Conservation (phyloP, 495 filamentous ascomycete species). For the Cercophora sp. region DNA sequence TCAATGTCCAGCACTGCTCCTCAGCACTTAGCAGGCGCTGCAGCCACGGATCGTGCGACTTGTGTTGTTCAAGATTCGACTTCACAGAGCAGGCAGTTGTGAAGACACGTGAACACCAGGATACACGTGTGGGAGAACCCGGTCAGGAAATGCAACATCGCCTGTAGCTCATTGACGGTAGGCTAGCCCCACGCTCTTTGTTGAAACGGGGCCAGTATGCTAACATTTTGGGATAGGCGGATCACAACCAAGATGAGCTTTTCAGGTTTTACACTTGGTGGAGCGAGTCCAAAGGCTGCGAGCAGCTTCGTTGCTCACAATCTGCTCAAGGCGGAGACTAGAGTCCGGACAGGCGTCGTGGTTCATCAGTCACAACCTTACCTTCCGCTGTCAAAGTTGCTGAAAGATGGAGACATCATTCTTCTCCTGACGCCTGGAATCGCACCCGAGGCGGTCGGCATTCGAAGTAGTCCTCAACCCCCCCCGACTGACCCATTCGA, state of each 20-base stretch:
- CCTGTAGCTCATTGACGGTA: no score
- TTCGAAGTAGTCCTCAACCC: constrained; percentile 9
- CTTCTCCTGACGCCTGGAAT: constrained; percentile 60
- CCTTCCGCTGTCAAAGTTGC: constrained; percentile 38
- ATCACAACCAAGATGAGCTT: no score
- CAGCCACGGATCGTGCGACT: no score
- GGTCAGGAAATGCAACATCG: constrained; percentile 3
- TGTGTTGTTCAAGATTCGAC: no score
- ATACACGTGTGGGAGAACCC: no score
- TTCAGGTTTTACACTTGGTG: constrained; percentile 3
- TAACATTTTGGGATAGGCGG: no score
- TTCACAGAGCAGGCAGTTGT: no score
- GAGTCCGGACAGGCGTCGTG: constrained; percentile 13
- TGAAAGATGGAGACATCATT: constrained; percentile 47
- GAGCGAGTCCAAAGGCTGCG: not conserved
- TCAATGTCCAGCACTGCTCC: no score
- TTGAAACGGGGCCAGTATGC: no score
- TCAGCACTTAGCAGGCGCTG: no score
- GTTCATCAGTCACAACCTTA: constrained; percentile 34
- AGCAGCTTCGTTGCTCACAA: not conserved
- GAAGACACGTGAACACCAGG: no score
- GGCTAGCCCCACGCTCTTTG: not conserved
- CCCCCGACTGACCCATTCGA: constrained; percentile 54
- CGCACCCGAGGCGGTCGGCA: constrained; percentile 32
- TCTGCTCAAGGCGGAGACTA: constrained; percentile 1